These are phyloP conservation scores for Capsella bursapastoris DNA, from an alignment of 345 rosid genomes.

Conservation along the genomic window DNA sequence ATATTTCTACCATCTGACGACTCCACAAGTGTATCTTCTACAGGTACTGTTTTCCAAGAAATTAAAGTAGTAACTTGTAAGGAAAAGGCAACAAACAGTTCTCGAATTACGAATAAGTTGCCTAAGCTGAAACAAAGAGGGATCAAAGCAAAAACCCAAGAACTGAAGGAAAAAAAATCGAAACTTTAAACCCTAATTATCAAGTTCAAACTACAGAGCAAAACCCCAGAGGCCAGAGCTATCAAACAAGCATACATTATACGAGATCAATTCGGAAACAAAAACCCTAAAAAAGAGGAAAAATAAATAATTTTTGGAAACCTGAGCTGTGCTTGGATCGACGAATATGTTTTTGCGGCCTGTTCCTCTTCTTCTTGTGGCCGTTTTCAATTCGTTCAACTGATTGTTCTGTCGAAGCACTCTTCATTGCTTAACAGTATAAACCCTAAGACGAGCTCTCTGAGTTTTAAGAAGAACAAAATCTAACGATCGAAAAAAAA, in stretches of 20 bases:
- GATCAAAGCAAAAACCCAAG: not conserved
- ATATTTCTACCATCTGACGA: constrained; percentile 35
- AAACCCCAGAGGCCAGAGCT: no score
- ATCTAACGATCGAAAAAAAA: not conserved
- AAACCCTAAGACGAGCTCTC: not conserved
- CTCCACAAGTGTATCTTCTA: constrained; percentile 51
- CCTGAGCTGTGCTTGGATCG: constrained; percentile 66
- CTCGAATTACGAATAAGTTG: no score
- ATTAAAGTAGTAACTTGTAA: constrained; percentile 4
- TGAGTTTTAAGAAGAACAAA: not conserved
- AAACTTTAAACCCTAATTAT: not conserved
- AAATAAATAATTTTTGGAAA: not conserved
- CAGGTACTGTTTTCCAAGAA: constrained; percentile 37
- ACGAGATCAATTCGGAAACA: constrained; percentile 14
- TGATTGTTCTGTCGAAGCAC: constrained; percentile 46
- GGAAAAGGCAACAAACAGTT: constrained; percentile 6
- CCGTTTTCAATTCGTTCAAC: constrained; percentile 60
- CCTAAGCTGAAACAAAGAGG: no score
- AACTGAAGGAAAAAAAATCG: no score
- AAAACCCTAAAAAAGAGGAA: not conserved
- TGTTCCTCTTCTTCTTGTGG: constrained; percentile 69
- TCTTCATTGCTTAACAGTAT: constrained; percentile 48
- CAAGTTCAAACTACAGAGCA: not conserved
- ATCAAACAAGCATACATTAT: no score
- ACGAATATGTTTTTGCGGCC: constrained; percentile 60